Base-by-base conservation (phyloP, 148 eudicot genomes). In the Silene latifolia region DNA sequence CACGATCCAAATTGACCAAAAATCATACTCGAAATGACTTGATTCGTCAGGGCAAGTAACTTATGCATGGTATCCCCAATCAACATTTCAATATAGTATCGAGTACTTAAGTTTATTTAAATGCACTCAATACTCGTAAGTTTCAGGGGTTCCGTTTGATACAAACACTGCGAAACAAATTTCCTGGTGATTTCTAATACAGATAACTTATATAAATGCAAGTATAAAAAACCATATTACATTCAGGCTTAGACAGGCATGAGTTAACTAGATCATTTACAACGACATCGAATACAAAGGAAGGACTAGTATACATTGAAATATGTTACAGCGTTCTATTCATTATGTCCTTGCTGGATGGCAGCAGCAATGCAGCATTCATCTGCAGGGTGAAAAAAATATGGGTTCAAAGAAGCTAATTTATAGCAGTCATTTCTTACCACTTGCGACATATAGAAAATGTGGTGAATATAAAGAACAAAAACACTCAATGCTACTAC, bases 281-380 rank as follows among this genome's bases (percentile, higher is more conserved):
- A 46, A 66, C 63, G 68, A 59, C 74, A 72, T 47, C 66, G 32
- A 39, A 35, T 64, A 71, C 78, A 75, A 39, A 63, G 53, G 66
- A 39, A 63, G 53, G 66, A 71, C 59, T 53, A 21, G 3, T 25
- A 25, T 20, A 27, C 46, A 57, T 47, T 47, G 47, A 65, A 15
- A 46, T 75, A 67, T 59, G 73, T 60, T 60, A 67, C 76, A 76
- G 63, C 29, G 6, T 64, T 66, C 69, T 76, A 67, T 72, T 80
- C 66, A 76, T 80, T 60, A 17, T 21, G 68, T 63, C 64, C 24
- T 48, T 39, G 69, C 69, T 47, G 80, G 73, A 53, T 13, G 65
- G 19, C 48, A 25, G 27, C 79, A 25, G 68, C 80, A 32, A 32
- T 18, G 35, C 79, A 25, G 68, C 80, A 32, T 48, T 18, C 70